These are phyloP conservation scores for Grosmannia serpens DNA, from an alignment of 2,329 filamentous ascomycete genomes.

Conservation along the genomic window DNA sequence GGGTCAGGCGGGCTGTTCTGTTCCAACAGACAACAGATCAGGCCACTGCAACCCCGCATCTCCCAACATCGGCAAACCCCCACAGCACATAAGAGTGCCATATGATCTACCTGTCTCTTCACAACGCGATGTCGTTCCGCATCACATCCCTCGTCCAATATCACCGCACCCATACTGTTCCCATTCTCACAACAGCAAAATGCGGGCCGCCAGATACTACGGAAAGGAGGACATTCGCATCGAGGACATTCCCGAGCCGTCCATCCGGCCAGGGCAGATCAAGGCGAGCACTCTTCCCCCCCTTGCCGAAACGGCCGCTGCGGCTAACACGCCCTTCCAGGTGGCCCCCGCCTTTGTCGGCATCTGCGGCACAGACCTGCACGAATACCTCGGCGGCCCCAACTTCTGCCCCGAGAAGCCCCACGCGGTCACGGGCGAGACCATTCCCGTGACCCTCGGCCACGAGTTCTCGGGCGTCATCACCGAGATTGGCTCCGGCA, in stretches of 20 bases:
- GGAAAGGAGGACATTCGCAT: slow-evolving; percentile 3
- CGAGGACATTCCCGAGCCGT: neutral
- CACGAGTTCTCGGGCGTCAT: slow-evolving; percentile 56
- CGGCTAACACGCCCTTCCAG: neutral
- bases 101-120: too few species aligned
- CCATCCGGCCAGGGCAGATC: neutral
- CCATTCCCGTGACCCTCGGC: slow-evolving; percentile 30
- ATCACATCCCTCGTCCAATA: too few species aligned
- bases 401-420: slow-evolving; percentile 2
- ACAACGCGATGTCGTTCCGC: too few species aligned
- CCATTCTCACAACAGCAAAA: neutral
- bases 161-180: too few species aligned
- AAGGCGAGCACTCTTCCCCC: neutral
- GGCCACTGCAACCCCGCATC: too few species aligned
- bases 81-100: too few species aligned
- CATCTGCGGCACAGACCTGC: slow-evolving; percentile 4
- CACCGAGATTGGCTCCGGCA: slow-evolving; percentile 40
- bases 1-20: too few species aligned
- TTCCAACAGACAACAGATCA: too few species aligned
- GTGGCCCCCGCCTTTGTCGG: slow-evolving; percentile 2
- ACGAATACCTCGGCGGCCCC: slow-evolving; percentile 3
- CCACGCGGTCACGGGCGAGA: neutral
- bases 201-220: slow-evolving; percentile 3
- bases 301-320: neutral
- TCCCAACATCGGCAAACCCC: too few species aligned